Percentiles rank a stretch among this genome's conserved stretches.
phyloP scores from a whole-genome alignment of 2,329 filamentous ascomycete genomes.

The Clonostachys rhizophaga region DNA sequence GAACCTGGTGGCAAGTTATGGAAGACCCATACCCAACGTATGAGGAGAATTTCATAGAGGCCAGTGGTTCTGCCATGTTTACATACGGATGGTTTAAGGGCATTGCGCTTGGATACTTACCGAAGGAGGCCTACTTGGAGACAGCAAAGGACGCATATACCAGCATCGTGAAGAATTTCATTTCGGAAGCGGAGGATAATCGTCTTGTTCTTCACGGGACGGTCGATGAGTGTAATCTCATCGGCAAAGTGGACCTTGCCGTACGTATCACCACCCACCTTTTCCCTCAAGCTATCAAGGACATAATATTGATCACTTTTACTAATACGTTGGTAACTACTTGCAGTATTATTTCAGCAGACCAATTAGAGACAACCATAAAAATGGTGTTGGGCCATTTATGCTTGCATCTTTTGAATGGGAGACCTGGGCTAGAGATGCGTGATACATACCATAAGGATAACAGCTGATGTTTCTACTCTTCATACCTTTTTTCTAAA shows the following conservation, averaged over 20 bases:
- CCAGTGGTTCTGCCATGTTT: slow-evolving; percentile 52
- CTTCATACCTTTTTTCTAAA: too few species aligned
- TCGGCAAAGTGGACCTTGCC: background rate
- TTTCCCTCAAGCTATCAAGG: too few species aligned
- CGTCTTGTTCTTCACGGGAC: background rate
- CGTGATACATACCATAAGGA: too few species aligned
- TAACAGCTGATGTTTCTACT: too few species aligned
- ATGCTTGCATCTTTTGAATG: background rate
- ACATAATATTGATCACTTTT: background rate
- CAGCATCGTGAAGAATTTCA: slow-evolving; percentile 32
- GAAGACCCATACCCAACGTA: slow-evolving; percentile 35
- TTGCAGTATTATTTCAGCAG: background rate
- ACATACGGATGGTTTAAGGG: slow-evolving; percentile 42
- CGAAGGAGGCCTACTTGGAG: slow-evolving; percentile 2
- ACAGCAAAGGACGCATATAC: slow-evolving; percentile 6
- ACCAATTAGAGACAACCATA: background rate
- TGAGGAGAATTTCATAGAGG: slow-evolving; percentile 53
- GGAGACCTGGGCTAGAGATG: background rate
- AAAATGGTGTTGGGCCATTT: background rate
- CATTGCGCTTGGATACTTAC: slow-evolving; percentile 9
- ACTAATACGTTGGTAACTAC: background rate
- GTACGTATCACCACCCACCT: background rate
- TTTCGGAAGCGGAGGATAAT: slow-evolving; percentile 18
- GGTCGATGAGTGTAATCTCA: background rate
- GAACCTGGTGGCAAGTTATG: slow-evolving; percentile 56